phyloP scores from a whole-genome alignment of 768 basidiomycete species.

The Termitomyces sp. region DNA sequence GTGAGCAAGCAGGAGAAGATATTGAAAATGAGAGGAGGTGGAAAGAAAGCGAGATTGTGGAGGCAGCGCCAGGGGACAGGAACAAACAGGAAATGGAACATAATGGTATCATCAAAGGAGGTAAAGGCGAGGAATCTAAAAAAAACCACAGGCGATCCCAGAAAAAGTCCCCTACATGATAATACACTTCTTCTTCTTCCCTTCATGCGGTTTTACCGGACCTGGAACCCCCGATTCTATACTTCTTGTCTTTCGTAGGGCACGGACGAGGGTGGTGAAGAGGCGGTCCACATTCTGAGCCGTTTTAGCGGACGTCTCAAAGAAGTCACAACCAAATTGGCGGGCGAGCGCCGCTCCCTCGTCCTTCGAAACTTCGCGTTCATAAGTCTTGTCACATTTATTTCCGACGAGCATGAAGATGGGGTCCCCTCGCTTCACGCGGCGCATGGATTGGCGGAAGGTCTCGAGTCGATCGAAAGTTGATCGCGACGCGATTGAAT shows the following conservation, averaged over 20 bases:
- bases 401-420: slow-evolving; percentile 96
- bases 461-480: slow-evolving; percentile 89
- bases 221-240: slow-evolving; percentile 43
- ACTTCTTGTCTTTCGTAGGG: slow-evolving; percentile 69
- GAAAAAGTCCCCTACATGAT: slow-evolving; percentile 74
- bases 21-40: slow-evolving; percentile 21
- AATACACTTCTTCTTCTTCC: slow-evolving; percentile 58
- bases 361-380: slow-evolving; percentile 87
- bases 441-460: slow-evolving; percentile 86
- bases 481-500: slow-evolving; percentile 92
- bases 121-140: slow-evolving; percentile 69
- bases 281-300: slow-evolving; percentile 88
- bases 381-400: slow-evolving; percentile 90
- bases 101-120: slow-evolving; percentile 83
- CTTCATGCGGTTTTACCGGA: slow-evolving; percentile 37
- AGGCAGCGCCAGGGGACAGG: slow-evolving; percentile 23
- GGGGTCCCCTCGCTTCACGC: slow-evolving; percentile 82
- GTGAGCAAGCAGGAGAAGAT: slow-evolving; percentile 21
- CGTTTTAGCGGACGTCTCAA: slow-evolving; percentile 96
- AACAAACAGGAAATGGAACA: slow-evolving; percentile 30
- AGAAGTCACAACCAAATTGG: slow-evolving; percentile 87
- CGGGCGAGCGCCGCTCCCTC: slow-evolving; percentile 83
- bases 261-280: slow-evolving; percentile 84
- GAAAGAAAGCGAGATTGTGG: slow-evolving; percentile 22
- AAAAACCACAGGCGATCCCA: slow-evolving; percentile 40